Conservation (phyloP, 768 basidiomycete genomes). For the Phylloporus sp. region DNA sequence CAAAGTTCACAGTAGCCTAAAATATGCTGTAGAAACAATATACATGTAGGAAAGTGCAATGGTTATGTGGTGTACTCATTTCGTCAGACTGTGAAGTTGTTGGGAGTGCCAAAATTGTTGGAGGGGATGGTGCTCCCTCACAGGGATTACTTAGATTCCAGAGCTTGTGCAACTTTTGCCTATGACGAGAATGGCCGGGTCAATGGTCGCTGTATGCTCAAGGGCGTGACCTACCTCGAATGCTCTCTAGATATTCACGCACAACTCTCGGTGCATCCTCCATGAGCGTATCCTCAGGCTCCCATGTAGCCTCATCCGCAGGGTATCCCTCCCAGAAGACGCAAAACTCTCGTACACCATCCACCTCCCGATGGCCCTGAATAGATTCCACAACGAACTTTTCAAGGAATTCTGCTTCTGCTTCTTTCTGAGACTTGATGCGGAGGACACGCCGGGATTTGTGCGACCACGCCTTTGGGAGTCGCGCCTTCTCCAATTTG, state of each 20-base stretch:
- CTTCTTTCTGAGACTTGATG: constrained; percentile 35
- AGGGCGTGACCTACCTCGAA: constrained; percentile 6
- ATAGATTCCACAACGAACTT: constrained; percentile 40
- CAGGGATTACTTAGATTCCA: too few relatives aligned
- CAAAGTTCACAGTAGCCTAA: too few relatives aligned
- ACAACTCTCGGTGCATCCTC: constrained; percentile 47
- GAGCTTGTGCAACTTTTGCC: constrained; percentile 3
- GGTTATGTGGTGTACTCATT: too few relatives aligned
- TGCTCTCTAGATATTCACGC: constrained; percentile 33
- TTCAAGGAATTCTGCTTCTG: constrained; percentile 33
- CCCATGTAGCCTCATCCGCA: constrained; percentile 53
- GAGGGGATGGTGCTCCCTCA: too few relatives aligned
- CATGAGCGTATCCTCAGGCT: constrained; percentile 41
- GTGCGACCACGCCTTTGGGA: constrained; percentile 57
- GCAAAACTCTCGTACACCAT: constrained; percentile 38
- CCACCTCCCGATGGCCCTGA: constrained; percentile 32
- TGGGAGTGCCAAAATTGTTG: too few relatives aligned
- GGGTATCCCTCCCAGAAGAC: constrained; percentile 57
- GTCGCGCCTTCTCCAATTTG: constrained; percentile 21
- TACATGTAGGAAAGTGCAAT: too few relatives aligned
- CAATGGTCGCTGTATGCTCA: not conserved
- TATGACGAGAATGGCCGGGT: not conserved
- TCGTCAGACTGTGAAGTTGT: too few relatives aligned
- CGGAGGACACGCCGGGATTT: constrained; percentile 38
- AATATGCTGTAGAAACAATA: constrained; percentile 3